Evolutionary conservation across 148 eudicot genomes (phyloP).

Genomic region (Vaccinium myrtillus): DNA sequence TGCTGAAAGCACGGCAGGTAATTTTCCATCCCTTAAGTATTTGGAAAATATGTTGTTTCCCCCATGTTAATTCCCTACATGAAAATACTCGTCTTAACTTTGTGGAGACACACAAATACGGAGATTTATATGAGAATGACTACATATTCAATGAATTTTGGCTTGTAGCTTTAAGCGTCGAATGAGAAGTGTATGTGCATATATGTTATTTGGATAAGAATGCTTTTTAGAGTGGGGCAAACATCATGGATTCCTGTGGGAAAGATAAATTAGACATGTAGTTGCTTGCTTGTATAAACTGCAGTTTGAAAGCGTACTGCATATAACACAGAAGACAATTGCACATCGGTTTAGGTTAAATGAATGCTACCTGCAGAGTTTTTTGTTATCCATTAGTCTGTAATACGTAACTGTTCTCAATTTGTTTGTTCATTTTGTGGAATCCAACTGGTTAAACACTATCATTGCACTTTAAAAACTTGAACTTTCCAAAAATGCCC

Average conservation of each 20-base stretch:
- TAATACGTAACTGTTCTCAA: not conserved
- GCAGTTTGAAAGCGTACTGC: not conserved
- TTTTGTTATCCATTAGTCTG: not conserved
- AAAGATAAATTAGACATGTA: not conserved
- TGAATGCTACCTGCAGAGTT: not conserved
- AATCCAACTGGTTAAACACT: not conserved
- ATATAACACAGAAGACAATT: not conserved
- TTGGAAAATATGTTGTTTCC: not conserved
- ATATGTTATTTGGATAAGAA: not conserved
- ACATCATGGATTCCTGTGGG: not conserved
- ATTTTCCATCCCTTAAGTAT: not conserved
- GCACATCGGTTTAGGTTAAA: not conserved
- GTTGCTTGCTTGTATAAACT: not conserved
- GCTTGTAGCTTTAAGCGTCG: not conserved
- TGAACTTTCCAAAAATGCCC: not conserved
- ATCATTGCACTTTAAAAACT: not conserved
- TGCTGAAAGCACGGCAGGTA: constrained; percentile 90
- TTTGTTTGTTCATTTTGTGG: not conserved
- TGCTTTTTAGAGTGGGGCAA: not conserved
- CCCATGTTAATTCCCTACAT: not conserved
- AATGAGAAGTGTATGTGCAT: not conserved
- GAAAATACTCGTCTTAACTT: not conserved
- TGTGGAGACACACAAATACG: not conserved
- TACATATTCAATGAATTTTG: not conserved
- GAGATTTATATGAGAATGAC: not conserved